phyloP scores from a whole-genome alignment of 2,329 filamentous ascomycete genomes.

The Colletotrichum sansevieriae region DNA sequence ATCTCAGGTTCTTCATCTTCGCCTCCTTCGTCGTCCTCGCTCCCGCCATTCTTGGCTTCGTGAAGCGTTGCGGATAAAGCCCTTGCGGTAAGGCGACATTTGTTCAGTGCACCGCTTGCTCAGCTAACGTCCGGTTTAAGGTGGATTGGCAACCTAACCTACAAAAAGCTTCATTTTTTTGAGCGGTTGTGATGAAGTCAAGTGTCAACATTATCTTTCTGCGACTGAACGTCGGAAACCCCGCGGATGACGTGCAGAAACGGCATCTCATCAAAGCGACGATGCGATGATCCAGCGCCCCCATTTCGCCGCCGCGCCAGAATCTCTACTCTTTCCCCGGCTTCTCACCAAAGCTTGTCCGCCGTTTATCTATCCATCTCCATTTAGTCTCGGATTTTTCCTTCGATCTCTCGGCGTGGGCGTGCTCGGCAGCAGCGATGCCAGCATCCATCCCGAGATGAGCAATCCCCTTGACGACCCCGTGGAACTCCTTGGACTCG shows the following conservation, averaged over 20 bases:
- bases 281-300: neutral
- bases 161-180: neutral
- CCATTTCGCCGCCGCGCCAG: neutral
- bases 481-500: neutral
- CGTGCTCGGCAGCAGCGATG: conserved; percentile 13
- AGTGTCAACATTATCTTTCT: neutral
- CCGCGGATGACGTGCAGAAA: neutral
- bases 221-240: neutral
- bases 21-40: conserved; percentile 34
- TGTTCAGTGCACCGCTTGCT: neutral
- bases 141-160: no score
- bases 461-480: neutral
- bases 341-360: neutral
- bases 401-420: conserved; percentile 8
- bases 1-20: conserved; percentile 18
- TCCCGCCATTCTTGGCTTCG: conserved; percentile 29
- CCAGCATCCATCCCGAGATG: conserved; percentile 23
- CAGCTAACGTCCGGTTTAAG: neutral
- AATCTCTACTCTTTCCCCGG: neutral
- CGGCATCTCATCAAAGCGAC: neutral
- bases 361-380: neutral
- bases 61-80: conserved; percentile 18
- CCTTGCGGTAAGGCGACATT: neutral
- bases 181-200: neutral
- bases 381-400: neutral